Evolutionary conservation across 345 rosid genomes (phyloP), one percentile per base, ranked within the genome.

Genomic region (Lagerstroemia speciosa): DNA sequence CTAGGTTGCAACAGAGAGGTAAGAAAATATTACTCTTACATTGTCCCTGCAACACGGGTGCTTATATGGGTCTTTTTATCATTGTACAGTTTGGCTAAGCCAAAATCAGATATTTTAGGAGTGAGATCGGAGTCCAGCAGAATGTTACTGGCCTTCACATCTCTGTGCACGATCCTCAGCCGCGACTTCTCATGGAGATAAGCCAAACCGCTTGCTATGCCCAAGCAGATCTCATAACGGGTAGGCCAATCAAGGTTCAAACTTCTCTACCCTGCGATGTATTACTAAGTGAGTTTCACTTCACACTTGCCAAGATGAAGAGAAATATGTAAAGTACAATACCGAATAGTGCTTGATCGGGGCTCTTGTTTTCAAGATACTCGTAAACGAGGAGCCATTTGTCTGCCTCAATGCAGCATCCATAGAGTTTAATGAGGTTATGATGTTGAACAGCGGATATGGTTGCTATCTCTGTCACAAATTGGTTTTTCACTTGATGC

Each of bases 101-200:
- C 90, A 62, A 83, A 86, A 77, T 85, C 87, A 52, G 87, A 85
- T 30, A 81, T 85, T 71, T 85, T 85, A 16, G 90, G 87, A 31
- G 68, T 43, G 24, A 85, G 84, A 40, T 79, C 73, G 64, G 77
- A 74, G 68, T 88, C 87, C 6, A 87, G 84, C 40, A 86, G n/a
- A n/a, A n/a, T n/a, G n/a, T n/a, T n/a, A n/a, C n/a, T n/a, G n/a
- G n/a, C n/a, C n/a, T n/a, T n/a, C 67, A 83, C 84, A 74, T 86
- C 90, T 69, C 90, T 78, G 52, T 86, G 85, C 5, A 83, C 82
- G 27, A 83, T 82, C 43, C 81, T 73, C 40, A 80, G 64, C 78
- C 89, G 82, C 27, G 92, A 83, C 48, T 87, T 87, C 73, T 83
- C 88, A 6, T 82, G 86, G 60, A 85, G 86, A 77, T 87, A 87